Base-by-base conservation (phyloP, 2,329 filamentous ascomycete species). In the Fusarium sp. region DNA sequence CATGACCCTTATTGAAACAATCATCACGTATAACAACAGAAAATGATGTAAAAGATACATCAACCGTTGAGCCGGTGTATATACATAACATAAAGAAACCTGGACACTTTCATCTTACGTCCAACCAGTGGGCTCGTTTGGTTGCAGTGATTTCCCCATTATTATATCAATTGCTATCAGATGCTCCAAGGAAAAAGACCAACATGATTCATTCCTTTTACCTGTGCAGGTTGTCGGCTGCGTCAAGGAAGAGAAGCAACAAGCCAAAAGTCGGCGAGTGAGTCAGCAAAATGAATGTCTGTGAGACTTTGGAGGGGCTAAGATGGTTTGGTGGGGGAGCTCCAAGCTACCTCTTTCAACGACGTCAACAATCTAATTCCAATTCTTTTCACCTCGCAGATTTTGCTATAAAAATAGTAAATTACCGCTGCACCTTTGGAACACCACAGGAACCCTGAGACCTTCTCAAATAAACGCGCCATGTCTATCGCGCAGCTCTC, bases 401-500 rank as follows among this genome's bases (percentile, higher is more conserved):
- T 22, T 22, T 22, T 22, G 22, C 22, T 22, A 22, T 22, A 22
- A 22, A 22, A 22, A 22, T 6, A 22, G 22, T 22, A 22, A 22
- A 22, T 2, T 0, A 32, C 17, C 8, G n/a, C 35, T 17, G n/a
- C 35, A 37, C 35, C 19, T 19, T n/a, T 37, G 17, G n/a, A 17
- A 37, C 3, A 37, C 35, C 6, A 5, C 7, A 37, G 9, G 32
- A 15, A 22, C 11, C 6, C 6, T 19, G 1, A 24, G 7, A 2
- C n/a, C 6, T 14, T 11, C 2, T 5, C 2, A 32, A 45, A 26
- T 22, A 2, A 9, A 41, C 13, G 33, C 50, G 41, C 22, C 41
- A 89, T 89, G 86, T 87, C 86, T 20, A 75, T 83, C 44, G 76
- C 90, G 48, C 92, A 94, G 75, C 87, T 99, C 9, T 89, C 90